Conservation (phyloP, 176 grass and related monocot species). For the Calamus simplicifolius region DNA sequence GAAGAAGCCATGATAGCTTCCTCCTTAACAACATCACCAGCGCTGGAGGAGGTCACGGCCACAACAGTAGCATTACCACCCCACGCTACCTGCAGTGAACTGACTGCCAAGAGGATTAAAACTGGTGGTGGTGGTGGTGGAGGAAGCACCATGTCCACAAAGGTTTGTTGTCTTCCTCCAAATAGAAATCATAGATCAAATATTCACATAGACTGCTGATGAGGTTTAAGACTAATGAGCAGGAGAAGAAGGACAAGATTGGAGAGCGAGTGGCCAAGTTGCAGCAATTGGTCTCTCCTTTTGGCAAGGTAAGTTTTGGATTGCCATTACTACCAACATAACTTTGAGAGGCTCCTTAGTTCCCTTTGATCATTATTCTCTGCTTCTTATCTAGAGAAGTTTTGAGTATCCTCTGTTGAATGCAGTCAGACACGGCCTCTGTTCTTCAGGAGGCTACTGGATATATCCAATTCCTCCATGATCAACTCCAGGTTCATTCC, state of each 20-base stretch:
- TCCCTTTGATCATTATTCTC: not conserved
- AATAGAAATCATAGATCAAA: too few species aligned
- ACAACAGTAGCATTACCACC: not conserved
- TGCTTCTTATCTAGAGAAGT: not conserved
- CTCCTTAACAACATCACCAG: conserved; percentile 14
- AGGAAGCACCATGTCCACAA: conserved; percentile 29
- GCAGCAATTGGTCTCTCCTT: conserved; percentile 91
- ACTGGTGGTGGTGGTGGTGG: conserved; percentile 15
- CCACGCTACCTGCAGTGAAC: conserved; percentile 27
- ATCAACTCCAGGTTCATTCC: conserved; percentile 68
- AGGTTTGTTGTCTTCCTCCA: conserved; percentile 14
- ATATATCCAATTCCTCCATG: conserved; percentile 92
- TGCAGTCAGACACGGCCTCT: conserved; percentile 89
- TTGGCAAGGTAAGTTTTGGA: conserved; percentile 51
- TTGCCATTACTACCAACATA: too few species aligned
- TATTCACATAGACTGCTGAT: too few species aligned
- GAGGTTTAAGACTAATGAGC: conserved; percentile 7
- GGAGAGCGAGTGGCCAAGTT: conserved; percentile 63
- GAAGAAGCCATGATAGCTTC: conserved; percentile 46
- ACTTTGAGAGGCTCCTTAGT: not conserved
- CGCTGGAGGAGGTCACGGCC: conserved; percentile 1
- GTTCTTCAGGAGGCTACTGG: conserved; percentile 83
- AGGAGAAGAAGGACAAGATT: conserved; percentile 99
- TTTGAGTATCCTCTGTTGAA: too few species aligned
- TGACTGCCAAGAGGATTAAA: conserved; percentile 62